Conservation (phyloP, 108 stramenopile genomes). For the Fistulifera solaris region DNA sequence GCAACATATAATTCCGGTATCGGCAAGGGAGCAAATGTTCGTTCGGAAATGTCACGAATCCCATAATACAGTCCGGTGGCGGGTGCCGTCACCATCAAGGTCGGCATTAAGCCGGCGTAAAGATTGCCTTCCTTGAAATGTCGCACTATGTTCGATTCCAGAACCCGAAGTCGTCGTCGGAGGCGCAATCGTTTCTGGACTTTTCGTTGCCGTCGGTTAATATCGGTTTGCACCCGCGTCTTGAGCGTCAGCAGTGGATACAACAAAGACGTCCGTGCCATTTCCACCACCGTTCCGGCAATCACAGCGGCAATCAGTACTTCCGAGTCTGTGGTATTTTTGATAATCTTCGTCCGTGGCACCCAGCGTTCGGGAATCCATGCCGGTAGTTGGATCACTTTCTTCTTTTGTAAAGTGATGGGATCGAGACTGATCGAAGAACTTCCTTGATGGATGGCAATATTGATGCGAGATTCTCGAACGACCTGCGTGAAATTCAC, state of each 20-base stretch:
- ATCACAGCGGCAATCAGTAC: conserved; percentile 52
- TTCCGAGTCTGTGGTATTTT: conserved; percentile 56
- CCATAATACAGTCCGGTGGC: conserved; percentile 78
- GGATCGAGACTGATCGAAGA: conserved; percentile 27
- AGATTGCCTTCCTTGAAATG: conserved; percentile 51
- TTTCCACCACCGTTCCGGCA: conserved; percentile 64
- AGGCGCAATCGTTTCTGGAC: not conserved
- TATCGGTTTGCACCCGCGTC: conserved; percentile 54
- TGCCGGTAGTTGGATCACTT: conserved; percentile 15
- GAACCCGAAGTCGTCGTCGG: conserved; percentile 17
- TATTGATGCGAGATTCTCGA: conserved; percentile 33
- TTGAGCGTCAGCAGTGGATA: conserved; percentile 75
- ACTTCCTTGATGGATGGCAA: conserved; percentile 19
- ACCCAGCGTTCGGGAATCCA: conserved; percentile 27
- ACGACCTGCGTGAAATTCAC: conserved; percentile 37
- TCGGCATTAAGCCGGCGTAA: conserved; percentile 61
- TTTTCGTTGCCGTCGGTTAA: conserved; percentile 7
- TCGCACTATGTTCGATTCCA: conserved; percentile 28
- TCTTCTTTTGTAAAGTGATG: conserved; percentile 27
- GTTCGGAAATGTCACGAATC: conserved; percentile 57
- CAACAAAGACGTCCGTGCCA: conserved; percentile 48
- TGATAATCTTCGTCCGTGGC: conserved; percentile 39
- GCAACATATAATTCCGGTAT: conserved; percentile 26
- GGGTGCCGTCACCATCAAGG: conserved; percentile 64
- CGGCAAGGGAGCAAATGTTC: conserved; percentile 27